phyloP scores from a whole-genome alignment of 2,329 filamentous ascomycete genomes.

The Penicillium sclerotiorum region DNA sequence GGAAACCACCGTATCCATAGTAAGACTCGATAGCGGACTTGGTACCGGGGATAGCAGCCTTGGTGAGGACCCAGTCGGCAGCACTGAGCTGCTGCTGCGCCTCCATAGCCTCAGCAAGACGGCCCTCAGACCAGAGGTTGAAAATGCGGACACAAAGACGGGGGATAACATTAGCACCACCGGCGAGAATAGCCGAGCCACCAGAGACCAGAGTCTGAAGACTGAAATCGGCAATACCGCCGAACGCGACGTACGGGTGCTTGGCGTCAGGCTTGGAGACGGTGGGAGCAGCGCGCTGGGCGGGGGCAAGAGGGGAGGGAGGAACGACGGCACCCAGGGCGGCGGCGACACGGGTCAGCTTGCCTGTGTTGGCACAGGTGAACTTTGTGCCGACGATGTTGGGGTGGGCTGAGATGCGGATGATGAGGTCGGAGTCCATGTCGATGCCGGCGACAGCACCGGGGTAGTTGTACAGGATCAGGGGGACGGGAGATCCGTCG shows the following conservation, averaged over 20 bases:
- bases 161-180: constrained; percentile 83
- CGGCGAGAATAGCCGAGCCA: constrained; percentile 82
- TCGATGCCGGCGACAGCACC: constrained; percentile 85
- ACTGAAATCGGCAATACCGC: constrained; percentile 86
- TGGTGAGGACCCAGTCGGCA: constrained; percentile 83
- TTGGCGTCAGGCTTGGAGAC: constrained; percentile 34
- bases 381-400: constrained; percentile 91
- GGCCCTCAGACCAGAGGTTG: constrained; percentile 74
- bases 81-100: constrained; percentile 75
- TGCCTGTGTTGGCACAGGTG: constrained; percentile 88
- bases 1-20: constrained; percentile 80
- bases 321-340: constrained; percentile 73
- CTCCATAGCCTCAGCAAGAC: constrained; percentile 72
- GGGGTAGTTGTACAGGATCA: constrained; percentile 90
- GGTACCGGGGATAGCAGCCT: constrained; percentile 80
- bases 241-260: constrained; percentile 76
- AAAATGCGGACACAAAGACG: constrained; percentile 81
- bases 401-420: constrained; percentile 74
- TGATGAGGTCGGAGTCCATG: constrained; percentile 85
- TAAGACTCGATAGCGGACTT: constrained; percentile 82
- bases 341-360: constrained; percentile 77
- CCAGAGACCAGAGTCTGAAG: constrained; percentile 79
- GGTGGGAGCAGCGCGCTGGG: constrained; percentile 24
- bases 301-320: constrained; percentile 34
- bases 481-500: constrained; percentile 72